Percentiles rank a stretch among this genome's conserved stretches.
phyloP scores from a whole-genome alignment of 1,284 basidiomycete species.

The Exsudoporus floridanus region DNA sequence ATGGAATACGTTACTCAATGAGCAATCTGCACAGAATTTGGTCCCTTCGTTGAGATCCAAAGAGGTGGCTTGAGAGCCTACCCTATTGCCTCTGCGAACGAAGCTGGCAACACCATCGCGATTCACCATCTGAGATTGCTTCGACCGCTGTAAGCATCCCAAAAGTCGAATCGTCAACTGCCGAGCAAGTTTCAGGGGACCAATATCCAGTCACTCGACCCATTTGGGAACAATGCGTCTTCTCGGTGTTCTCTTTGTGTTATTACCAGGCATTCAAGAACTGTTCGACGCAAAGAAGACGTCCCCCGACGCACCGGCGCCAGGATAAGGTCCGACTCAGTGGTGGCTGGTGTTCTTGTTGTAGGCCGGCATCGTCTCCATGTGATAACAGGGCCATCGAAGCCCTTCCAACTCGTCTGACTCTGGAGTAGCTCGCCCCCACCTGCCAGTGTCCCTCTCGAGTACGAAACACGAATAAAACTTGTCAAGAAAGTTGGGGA shows the following conservation, averaged over 20 bases:
- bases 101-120: constrained; percentile 66
- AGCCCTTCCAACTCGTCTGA: too few species aligned
- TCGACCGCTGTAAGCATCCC: constrained; percentile 67
- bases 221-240: constrained; percentile 54
- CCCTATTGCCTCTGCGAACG: constrained; percentile 72
- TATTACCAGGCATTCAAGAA: constrained; percentile 27
- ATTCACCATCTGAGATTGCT: constrained; percentile 50
- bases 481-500: too few species aligned
- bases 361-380: too few species aligned
- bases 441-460: too few species aligned
- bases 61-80: constrained; percentile 25
- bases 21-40: constrained; percentile 44
- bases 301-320: too few species aligned
- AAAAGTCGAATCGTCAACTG: constrained; percentile 75
- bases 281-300: not conserved
- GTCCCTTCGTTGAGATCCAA: not conserved
- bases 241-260: constrained; percentile 38
- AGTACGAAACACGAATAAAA: too few species aligned
- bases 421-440: too few species aligned
- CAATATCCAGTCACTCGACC: constrained; percentile 64
- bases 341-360: too few species aligned
- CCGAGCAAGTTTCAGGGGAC: constrained; percentile 74
- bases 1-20: constrained; percentile 80
- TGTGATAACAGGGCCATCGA: too few species aligned
- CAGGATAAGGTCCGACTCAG: too few species aligned